Evolutionary conservation across 2,329 filamentous ascomycete species (phyloP), one percentile per base, ranked within the genome.

Genomic region (Neurospora sp.): DNA sequence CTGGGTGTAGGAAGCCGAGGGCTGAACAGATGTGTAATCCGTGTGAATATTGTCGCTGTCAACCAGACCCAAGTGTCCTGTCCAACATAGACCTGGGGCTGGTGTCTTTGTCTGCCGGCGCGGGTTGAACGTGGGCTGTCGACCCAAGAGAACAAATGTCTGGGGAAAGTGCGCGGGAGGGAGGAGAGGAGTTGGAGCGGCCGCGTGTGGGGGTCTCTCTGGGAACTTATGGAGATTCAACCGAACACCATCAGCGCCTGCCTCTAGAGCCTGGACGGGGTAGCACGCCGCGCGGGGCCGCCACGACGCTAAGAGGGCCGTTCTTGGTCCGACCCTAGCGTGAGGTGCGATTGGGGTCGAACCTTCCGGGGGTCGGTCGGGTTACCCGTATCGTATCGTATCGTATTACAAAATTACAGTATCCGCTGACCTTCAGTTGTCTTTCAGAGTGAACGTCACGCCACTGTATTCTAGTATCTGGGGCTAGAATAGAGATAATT

Each of bases 181-280:
- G 72, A 72, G 70, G 68, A 71, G 69, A 67, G 68, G 69, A 72
- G 69, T 70, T 67, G 70, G 68, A 70, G 72, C 72, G 71, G 72
- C 33, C 33, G 33, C 72, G 74, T 75, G 76, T 77, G 76, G 76
- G 76, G 76, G 76, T 76, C 73, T 73, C 73, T 62, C 52, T 33
- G 46, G 46, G 46, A 62, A 62, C 52, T 62, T 62, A 62, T 62
- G 52, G 52, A 62, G 52, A 62, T 33, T 33, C 52, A 62, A 33
- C 52, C 2, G 13, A 52, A 52, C 43, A 52, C 43, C 43, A 23
- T 52, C 43, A 52, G 43, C 43, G 43, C 43, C 43, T 52, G 1
- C 43, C 43, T 52, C 43, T 7, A 19, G 43, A 62, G 46, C 46
- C 23, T 28, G 46, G 46, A 58, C 23, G 46, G 46, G 46, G 46